Percentiles rank a stretch among this genome's conserved stretches.
These are phyloP conservation scores for Arabidopsis lyrata DNA, from an alignment of 441 rosid species.

Conservation along the genomic window DNA sequence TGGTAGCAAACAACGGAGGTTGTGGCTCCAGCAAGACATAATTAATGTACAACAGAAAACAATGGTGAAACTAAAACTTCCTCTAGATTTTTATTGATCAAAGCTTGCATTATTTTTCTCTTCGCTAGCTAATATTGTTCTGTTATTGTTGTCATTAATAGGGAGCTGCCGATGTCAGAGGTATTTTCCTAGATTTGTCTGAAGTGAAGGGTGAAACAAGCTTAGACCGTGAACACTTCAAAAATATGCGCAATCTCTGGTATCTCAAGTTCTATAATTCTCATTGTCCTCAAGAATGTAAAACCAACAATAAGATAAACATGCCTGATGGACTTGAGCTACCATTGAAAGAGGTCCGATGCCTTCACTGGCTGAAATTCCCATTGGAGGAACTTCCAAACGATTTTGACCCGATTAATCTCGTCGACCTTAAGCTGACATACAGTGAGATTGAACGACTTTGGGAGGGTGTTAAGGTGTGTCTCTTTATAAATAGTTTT, in stretches of 20 bases:
- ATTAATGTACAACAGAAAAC: neutral
- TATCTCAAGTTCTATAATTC: slow-evolving; percentile 5
- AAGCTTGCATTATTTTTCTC: neutral
- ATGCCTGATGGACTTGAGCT: neutral
- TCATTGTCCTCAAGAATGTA: neutral
- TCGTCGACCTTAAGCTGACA: slow-evolving; percentile 18
- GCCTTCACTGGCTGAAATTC: slow-evolving; percentile 4
- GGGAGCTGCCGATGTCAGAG: neutral
- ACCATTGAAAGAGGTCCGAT: slow-evolving; percentile 3
- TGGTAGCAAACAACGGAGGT: too few species aligned
- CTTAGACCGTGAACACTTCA: neutral
- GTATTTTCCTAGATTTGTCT: neutral
- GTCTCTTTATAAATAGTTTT: neutral
- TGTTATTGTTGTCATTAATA: neutral
- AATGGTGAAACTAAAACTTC: neutral
- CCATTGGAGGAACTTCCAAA: slow-evolving; percentile 16
- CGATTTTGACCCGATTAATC: slow-evolving; percentile 9
- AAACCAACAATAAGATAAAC: neutral
- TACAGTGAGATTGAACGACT: slow-evolving; percentile 11
- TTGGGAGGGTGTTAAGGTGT: slow-evolving; percentile 12
- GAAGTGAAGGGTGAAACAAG: neutral
- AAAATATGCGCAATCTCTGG: neutral
- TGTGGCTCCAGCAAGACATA: neutral
- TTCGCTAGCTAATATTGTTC: neutral
- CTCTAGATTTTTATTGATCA: neutral